Percentiles rank a stretch among this genome's conserved stretches.
Evolutionary conservation across 768 basidiomycete species (phyloP).

Genomic region (Pisolithus microcarpus): DNA sequence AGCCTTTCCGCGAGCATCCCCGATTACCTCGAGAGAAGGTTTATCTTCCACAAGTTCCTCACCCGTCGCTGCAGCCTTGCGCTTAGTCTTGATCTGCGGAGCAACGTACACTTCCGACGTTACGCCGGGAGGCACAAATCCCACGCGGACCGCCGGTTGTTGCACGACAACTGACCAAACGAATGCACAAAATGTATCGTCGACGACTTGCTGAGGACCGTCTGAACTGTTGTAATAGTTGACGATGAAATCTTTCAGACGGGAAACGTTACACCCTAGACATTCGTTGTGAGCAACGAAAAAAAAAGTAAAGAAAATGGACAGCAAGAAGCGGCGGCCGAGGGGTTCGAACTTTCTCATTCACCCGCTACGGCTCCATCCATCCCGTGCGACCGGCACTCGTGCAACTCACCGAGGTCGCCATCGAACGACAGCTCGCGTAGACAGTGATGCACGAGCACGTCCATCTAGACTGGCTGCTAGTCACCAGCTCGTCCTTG

Average conservation of each 20-base stretch:
- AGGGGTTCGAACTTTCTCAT: constrained; percentile 38
- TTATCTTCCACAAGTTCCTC: constrained; percentile 38
- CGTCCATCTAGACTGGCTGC: constrained; percentile 54
- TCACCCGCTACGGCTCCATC: background rate
- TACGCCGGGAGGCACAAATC: constrained; percentile 51
- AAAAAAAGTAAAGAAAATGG: constrained; percentile 12
- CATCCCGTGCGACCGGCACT: background rate
- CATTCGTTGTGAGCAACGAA: constrained; percentile 7
- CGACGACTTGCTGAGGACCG: constrained; percentile 48
- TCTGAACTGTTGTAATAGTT: constrained; percentile 50
- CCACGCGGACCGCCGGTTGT: constrained; percentile 71
- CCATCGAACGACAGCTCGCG: constrained; percentile 88
- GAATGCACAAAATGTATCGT: constrained; percentile 71
- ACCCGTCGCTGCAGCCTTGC: constrained; percentile 55
- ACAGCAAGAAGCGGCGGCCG: constrained; percentile 14
- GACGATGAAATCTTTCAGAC: constrained; percentile 60
- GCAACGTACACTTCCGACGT: constrained; percentile 71
- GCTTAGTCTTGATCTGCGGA: constrained; percentile 60
- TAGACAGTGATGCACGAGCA: constrained; percentile 76
- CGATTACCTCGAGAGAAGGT: constrained; percentile 45
- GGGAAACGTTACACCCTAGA: constrained; percentile 68
- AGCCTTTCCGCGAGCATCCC: constrained; percentile 46
- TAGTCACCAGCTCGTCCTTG: background rate
- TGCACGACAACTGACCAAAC: constrained; percentile 76
- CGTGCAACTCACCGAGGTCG: constrained; percentile 65